A percentile compares a stretch with the other conserved stretches of the same genome.
phyloP scores from a whole-genome alignment of 352 stramenopile species.

The Blastocystis sp. region DNA sequence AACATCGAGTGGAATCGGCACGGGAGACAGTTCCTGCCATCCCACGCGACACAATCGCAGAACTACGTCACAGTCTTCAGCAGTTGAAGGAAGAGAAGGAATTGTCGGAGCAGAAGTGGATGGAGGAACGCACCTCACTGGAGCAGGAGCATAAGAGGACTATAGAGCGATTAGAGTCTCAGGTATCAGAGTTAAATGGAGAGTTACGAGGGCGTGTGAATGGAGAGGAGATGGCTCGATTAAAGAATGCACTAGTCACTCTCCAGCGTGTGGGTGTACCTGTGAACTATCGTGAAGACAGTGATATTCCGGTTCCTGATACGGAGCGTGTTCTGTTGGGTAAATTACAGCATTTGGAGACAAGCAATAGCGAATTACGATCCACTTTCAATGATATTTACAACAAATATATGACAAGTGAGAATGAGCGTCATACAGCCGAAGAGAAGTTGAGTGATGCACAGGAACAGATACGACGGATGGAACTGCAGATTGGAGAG shows the following conservation, averaged over 20 bases:
- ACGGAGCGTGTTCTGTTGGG: neutral
- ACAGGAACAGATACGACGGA: neutral
- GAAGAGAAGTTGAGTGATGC: conserved; percentile 17
- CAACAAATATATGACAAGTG: conserved; percentile 54
- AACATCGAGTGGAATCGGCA: neutral
- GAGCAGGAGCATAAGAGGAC: neutral
- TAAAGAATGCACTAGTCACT: neutral
- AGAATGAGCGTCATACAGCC: conserved; percentile 25
- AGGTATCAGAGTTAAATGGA: neutral
- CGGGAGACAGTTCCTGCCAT: neutral
- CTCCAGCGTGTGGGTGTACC: conserved; percentile 23
- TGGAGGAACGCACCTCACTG: neutral
- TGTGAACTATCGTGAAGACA: neutral
- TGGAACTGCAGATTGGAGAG: conserved; percentile 5
- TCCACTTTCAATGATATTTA: conserved; percentile 50
- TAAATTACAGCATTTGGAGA: conserved; percentile 38
- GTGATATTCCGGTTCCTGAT: neutral
- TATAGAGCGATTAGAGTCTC: neutral
- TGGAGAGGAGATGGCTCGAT: neutral
- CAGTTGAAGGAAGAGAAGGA: conserved; percentile 28
- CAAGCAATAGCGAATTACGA: conserved; percentile 31
- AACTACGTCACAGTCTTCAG: neutral
- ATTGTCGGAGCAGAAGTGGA: neutral
- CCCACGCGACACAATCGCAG: neutral
- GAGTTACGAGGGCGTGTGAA: neutral